phyloP scores from a whole-genome alignment of 768 basidiomycete species.

The Pleurotus djamor region DNA sequence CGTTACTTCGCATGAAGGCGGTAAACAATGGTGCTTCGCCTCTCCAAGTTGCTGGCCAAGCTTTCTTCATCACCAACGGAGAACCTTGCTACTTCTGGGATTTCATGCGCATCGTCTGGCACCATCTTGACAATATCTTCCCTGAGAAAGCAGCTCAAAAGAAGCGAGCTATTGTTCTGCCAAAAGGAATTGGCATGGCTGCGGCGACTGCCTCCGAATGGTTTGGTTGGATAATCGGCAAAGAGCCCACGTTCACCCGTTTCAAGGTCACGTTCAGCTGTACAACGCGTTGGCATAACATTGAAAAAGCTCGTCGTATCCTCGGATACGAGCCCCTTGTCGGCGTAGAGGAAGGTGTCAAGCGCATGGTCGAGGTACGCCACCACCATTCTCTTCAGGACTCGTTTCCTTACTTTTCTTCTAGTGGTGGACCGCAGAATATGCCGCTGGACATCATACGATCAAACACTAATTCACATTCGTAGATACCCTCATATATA shows the following conservation, averaged over 20 bases:
- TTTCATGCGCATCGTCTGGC: constrained; percentile 81
- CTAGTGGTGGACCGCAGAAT: constrained; percentile 49
- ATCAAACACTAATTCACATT: constrained; percentile 27
- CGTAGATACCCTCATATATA: not conserved
- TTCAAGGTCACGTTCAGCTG: constrained; percentile 83
- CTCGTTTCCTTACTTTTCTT: not conserved
- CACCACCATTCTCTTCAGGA: not conserved
- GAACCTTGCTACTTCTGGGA: constrained; percentile 98
- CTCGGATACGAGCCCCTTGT: constrained; percentile 93
- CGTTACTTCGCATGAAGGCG: constrained; percentile 51
- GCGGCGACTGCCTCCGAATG: constrained; percentile 75
- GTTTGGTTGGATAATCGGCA: constrained; percentile 70
- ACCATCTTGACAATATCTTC: constrained; percentile 57
- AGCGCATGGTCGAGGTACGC: constrained; percentile 72
- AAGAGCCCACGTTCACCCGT: constrained; percentile 81
- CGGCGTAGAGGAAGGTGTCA: constrained; percentile 85
- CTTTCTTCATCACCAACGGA: constrained; percentile 96
- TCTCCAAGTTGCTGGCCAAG: constrained; percentile 87
- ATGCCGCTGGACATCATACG: constrained; percentile 34
- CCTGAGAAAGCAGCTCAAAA: constrained; percentile 44
- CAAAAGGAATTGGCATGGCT: constrained; percentile 62
- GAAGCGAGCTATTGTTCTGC: constrained; percentile 44
- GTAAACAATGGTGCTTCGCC: constrained; percentile 43
- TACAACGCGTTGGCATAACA: constrained; percentile 85
- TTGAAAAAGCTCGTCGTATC: constrained; percentile 88